Percentiles rank a stretch among this genome's conserved stretches.
phyloP scores from a whole-genome alignment of 345 rosid species.

The Iberis pinnata region DNA sequence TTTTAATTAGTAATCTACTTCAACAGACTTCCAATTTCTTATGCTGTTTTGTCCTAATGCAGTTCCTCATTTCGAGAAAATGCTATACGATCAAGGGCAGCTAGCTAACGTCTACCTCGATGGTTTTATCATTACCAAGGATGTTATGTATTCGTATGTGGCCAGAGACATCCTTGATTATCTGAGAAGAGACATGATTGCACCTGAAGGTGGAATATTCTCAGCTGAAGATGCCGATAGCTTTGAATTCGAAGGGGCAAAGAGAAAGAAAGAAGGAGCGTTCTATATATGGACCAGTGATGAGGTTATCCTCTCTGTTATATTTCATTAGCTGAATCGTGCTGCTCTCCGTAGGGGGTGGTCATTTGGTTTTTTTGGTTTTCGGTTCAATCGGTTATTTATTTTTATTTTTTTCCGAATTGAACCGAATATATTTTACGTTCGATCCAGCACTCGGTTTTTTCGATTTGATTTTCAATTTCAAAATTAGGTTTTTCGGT shows the following conservation, averaged over 20 bases:
- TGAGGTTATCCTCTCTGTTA: constrained; percentile 44
- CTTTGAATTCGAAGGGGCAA: constrained; percentile 52
- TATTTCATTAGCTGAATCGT: background rate
- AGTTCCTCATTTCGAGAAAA: constrained; percentile 99
- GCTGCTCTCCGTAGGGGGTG: too few relatives aligned
- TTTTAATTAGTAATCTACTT: too few relatives aligned
- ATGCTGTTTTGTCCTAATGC: constrained; percentile 32
- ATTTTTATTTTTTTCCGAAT: too few relatives aligned
- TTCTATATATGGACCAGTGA: constrained; percentile 71
- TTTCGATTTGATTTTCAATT: too few relatives aligned
- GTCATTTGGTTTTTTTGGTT: too few relatives aligned
- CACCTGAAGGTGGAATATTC: constrained; percentile 69
- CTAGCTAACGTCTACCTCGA: constrained; percentile 73
- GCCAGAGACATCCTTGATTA: constrained; percentile 77
- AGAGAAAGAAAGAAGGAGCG: constrained; percentile 77
- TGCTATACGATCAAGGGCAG: constrained; percentile 91
- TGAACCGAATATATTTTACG: too few relatives aligned
- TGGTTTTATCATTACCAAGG: constrained; percentile 60
- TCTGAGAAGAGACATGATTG: constrained; percentile 87
- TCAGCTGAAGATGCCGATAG: constrained; percentile 98
- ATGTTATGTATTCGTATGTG: constrained; percentile 50
- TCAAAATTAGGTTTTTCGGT: too few relatives aligned
- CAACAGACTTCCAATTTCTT: too few relatives aligned
- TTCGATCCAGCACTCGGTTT: too few relatives aligned
- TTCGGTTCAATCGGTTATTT: too few relatives aligned